phyloP scores from a whole-genome alignment of 2,329 filamentous ascomycete species.

The Colletotrichum euphorbiae region DNA sequence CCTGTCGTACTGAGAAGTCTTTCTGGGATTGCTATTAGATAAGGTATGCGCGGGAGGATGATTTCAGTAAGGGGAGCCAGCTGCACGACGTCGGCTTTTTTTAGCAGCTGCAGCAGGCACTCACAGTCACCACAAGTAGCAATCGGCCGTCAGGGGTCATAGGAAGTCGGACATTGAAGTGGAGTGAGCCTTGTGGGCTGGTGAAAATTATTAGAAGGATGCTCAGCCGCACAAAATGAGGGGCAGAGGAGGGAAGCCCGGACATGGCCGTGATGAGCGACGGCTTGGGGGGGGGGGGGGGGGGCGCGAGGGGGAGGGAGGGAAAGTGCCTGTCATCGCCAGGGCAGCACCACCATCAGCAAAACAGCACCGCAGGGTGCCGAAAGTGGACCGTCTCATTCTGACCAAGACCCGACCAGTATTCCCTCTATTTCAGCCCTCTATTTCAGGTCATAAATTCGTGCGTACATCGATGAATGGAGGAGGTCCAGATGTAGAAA shows the following conservation, averaged over 20 bases:
- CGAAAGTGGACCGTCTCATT: slow-evolving; percentile 6
- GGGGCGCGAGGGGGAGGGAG: too few relatives aligned
- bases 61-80: not conserved
- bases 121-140: slow-evolving; percentile 8
- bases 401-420: not conserved
- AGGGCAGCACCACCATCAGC: too few relatives aligned
- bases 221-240: slow-evolving; percentile 39
- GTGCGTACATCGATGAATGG: too few relatives aligned
- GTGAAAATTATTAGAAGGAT: slow-evolving; percentile 35
- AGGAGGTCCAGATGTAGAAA: too few relatives aligned
- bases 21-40: not conserved
- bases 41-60: not conserved
- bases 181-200: slow-evolving; percentile 38
- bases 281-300: not conserved
- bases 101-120: not conserved
- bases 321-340: slow-evolving; percentile 4
- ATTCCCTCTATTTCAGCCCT: too few relatives aligned
- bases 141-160: slow-evolving; percentile 22
- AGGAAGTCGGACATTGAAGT: not conserved
- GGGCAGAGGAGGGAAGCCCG: slow-evolving; percentile 36
- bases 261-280: slow-evolving; percentile 35
- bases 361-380: too few relatives aligned
- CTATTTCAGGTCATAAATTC: too few relatives aligned
- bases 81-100: slow-evolving; percentile 3
- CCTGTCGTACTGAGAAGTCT: not conserved